Evolutionary conservation across 2,329 filamentous ascomycete species (phyloP).

Genomic region (Arthrobotrys entomopaga): DNA sequence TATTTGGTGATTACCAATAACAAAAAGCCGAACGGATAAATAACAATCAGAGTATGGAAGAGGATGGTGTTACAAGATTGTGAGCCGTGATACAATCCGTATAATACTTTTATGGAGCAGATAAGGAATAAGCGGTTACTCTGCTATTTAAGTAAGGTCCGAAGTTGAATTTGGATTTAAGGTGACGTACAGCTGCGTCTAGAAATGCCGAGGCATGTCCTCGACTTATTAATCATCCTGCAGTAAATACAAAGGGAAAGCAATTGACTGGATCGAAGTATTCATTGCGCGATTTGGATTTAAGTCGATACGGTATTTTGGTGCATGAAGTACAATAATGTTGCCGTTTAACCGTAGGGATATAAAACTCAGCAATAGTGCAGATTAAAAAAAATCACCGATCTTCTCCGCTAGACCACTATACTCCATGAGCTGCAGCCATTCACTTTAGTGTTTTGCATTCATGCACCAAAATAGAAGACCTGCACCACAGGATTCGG

Average conservation of each 20-base stretch:
- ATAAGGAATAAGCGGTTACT: conserved; percentile 18
- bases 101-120: conserved; percentile 8
- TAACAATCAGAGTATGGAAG: neutral
- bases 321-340: conserved; percentile 10
- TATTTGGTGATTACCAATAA: neutral
- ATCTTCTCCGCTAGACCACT: conserved; percentile 37
- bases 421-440: conserved; percentile 1
- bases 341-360: conserved; percentile 47
- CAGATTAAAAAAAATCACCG: conserved; percentile 22
- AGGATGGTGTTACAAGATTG: conserved; percentile 18
- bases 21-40: neutral
- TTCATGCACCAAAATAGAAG: conserved; percentile 15
- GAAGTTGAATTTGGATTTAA: too few relatives aligned
- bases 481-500: conserved; percentile 28
- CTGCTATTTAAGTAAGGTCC: conserved; percentile 39
- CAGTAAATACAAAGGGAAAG: conserved; percentile 1
- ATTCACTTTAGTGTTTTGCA: conserved; percentile 2
- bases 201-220: conserved; percentile 10
- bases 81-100: conserved; percentile 8
- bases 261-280: too few relatives aligned
- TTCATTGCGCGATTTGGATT: conserved; percentile 44
- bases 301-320: conserved; percentile 4
- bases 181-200: conserved; percentile 7
- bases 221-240: neutral
- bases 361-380: conserved; percentile 3